Percentiles rank a stretch among this genome's conserved stretches.
These are phyloP conservation scores for Cicer chorassanicum DNA, from an alignment of 306 rosid species.

Conservation along the genomic window DNA sequence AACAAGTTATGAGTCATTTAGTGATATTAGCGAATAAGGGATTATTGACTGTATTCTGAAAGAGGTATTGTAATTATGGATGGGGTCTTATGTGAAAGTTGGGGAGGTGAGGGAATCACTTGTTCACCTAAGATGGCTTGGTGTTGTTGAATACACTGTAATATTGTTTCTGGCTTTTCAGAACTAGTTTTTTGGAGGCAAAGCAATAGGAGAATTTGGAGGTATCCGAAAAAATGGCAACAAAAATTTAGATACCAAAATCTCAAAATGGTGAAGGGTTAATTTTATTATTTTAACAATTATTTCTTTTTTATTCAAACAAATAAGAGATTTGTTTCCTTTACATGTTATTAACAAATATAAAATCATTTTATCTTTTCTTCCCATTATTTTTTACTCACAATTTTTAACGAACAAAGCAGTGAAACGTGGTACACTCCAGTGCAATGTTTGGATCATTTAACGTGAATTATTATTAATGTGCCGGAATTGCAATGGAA, in stretches of 20 bases:
- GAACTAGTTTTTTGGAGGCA: neutral
- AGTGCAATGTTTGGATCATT: neutral
- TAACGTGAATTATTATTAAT: constrained; percentile 6
- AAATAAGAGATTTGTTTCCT: neutral
- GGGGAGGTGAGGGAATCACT: neutral
- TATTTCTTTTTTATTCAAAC: neutral
- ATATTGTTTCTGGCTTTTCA: neutral
- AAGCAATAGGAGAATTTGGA: neutral
- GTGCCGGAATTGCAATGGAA: constrained; percentile 10
- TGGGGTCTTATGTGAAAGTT: neutral
- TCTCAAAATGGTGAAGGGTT: neutral
- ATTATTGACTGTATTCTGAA: neutral
- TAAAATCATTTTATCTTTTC: too few species aligned
- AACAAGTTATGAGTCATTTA: neutral
- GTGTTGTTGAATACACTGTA: neutral
- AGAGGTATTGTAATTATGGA: neutral
- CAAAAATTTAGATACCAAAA: too few species aligned
- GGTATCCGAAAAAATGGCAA: neutral
- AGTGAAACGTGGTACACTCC: neutral
- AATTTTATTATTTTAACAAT: neutral
- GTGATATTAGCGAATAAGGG: neutral
- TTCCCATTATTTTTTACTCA: neutral
- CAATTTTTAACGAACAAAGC: neutral
- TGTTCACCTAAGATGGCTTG: neutral
- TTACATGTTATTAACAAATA: neutral